Base-by-base conservation (phyloP, 2,329 filamentous ascomycete species). In the Colletotrichum somersetense region DNA sequence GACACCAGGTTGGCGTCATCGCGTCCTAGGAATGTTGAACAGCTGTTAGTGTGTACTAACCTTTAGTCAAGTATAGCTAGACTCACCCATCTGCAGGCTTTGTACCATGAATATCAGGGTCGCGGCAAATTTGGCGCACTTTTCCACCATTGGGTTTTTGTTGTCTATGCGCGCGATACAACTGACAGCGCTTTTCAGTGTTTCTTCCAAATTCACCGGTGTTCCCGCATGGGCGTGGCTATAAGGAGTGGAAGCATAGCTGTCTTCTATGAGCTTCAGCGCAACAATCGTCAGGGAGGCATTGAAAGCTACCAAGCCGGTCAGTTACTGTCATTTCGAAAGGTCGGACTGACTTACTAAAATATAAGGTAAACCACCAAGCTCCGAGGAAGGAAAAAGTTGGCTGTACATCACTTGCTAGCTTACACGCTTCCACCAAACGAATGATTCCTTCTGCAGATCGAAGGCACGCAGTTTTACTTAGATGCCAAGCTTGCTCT, bases 331-430 rank as follows among this genome's bases (percentile, higher is more conserved):
- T 23, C n/a, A 7, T 40, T 8, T 14, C 1, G 30, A 4, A 33
- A 1, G n/a, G 2, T 2, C 14, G 23, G 46, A 1, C 3, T 3
- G 46, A 74, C 78, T 67, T 26, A 79, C 78, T 78, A 40, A 79
- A 80, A 38, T 79, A 79, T 3, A 80, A 71, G 0, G 77, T 78
- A 23, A 79, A 80, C 76, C 78, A 79, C 79, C 79, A 79, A 0
- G 78, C 79, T 1, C 79, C 79, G 2, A 79, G 72, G 30, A 79
- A 71, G 10, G 67, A 72, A 10, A 74, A 63, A 4, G 61, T 64
- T 12, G 73, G 62, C 1, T 72, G 30, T 14, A 30, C 42, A 5
- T 67, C 73, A 1, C 62, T 61, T 12, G 75, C 72, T 14, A 71
- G 66, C 30, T 74, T 72, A 12, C 76, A 70, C 4, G 68, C 63